A percentile compares a stretch with the other conserved stretches of the same genome.
Conservation (phyloP, 23 red algal genomes). For the Agarophyton chilense region DNA sequence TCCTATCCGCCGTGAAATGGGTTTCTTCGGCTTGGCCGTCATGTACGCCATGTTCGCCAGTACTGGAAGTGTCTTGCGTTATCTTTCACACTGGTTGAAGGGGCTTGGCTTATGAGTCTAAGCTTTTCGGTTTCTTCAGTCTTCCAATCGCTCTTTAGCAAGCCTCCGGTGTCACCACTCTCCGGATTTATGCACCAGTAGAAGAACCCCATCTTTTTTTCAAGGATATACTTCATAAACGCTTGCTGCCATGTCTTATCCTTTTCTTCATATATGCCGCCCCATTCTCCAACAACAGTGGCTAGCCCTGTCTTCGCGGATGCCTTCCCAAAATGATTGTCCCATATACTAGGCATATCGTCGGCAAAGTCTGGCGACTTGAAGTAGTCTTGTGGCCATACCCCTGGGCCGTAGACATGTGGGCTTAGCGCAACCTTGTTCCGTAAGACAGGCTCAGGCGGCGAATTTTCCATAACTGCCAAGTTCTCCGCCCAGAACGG, state of each 20-base stretch:
- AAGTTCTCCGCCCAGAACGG: conserved; percentile 76
- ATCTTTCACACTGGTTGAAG: conserved; percentile 62
- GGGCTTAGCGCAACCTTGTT: conserved; percentile 55
- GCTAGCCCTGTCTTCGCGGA: conserved; percentile 26
- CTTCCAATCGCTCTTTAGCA: conserved; percentile 61
- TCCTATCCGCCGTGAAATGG: not conserved
- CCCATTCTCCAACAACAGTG: conserved; percentile 70
- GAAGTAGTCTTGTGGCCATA: conserved; percentile 52
- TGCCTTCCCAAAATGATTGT: conserved; percentile 68
- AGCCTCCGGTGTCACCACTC: conserved; percentile 64
- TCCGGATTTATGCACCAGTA: conserved; percentile 73
- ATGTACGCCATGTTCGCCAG: conserved; percentile 46
- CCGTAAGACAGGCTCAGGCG: conserved; percentile 16
- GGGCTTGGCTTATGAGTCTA: not conserved
- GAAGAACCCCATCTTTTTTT: conserved; percentile 58
- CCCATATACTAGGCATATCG: conserved; percentile 71
- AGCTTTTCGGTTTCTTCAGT: conserved; percentile 38
- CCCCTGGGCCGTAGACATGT: conserved; percentile 73
- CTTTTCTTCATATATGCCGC: conserved; percentile 37
- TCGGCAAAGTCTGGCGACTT: conserved; percentile 16
- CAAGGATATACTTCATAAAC: conserved; percentile 36
- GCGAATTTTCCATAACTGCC: conserved; percentile 13
- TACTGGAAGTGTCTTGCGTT: conserved; percentile 43
- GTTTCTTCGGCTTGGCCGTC: not conserved
- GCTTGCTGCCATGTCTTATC: conserved; percentile 52